Conservation (phyloP, 768 basidiomycete species). For the Udeniomyces megalosporus region DNA sequence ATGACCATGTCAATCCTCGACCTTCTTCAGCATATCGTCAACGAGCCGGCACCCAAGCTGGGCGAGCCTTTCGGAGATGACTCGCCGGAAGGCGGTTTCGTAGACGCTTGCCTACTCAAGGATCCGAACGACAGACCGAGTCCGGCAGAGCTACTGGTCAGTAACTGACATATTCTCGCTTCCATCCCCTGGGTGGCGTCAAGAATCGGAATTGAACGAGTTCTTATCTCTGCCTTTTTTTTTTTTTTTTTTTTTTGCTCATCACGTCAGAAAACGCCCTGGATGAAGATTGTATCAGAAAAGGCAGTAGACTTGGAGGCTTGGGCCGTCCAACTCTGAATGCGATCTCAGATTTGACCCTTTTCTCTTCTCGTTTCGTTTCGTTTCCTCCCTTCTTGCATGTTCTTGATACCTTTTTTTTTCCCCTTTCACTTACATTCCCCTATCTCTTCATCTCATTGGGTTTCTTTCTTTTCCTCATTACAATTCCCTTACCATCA, state of each 20-base stretch:
- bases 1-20: conserved; percentile 99
- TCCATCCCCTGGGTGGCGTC: no score
- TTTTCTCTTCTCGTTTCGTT: neutral
- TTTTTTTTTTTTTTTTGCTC: neutral
- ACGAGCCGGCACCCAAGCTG: conserved; percentile 85
- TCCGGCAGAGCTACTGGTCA: conserved; percentile 57
- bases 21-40: conserved; percentile 91
- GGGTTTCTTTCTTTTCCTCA: neutral
- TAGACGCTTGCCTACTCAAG: conserved; percentile 79
- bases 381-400: neutral
- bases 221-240: neutral
- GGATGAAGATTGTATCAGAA: conserved; percentile 2
- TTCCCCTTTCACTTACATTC: neutral
- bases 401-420: neutral
- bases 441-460: neutral
- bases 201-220: neutral
- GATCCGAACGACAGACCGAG: conserved; percentile 68
- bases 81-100: conserved; percentile 60
- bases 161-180: no score
- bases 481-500: neutral
- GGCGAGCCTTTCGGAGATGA: neutral
- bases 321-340: conserved; percentile 9
- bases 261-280: conserved; percentile 1
- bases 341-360: neutral
- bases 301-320: conserved; percentile 9